Evolutionary conservation across 768 basidiomycete species (phyloP), one percentile per base, ranked within the genome.

Genomic region (Suillus subalutaceus): DNA sequence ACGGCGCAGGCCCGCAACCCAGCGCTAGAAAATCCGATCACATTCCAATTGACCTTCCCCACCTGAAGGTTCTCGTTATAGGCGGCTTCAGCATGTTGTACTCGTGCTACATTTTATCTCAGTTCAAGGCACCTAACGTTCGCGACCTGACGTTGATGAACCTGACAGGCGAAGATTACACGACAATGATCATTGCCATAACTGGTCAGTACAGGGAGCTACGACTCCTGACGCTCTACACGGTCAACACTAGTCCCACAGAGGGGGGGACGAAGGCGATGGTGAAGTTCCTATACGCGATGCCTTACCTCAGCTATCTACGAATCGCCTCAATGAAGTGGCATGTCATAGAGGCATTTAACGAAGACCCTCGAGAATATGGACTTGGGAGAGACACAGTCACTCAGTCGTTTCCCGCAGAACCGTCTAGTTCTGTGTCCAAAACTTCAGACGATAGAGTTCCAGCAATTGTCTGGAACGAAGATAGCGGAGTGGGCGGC

Each of bases 91-190:
- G 75, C 66, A 72, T 82, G 48, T 50, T 71, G 2, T 89, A 86
- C 73, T 85, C 82, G 20, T 71, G 78, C 58, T 85, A 80, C 72
- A 69, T 86, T 63, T 70, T 86, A 32, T 72, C 78, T 32, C 83
- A 84, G 50, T 77, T 93, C 66, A 70, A 75, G n/a, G 87, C 87
- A 2, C 89, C 90, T 8, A 80, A 84, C 59, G 72, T 90, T 38
- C 80, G 81, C 65, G 85, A 87, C 68, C 75, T 92, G 44, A 86
- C 86, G 4, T 72, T 92, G 32, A 83, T 86, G 82, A 81, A 83
- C 66, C 72, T 89, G 65, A 74, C 69, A 16, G 85, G 83, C 35
- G 76, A 80, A 32, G 83, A 90, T 71, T 88, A 88, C 70, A 72
- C 79, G 2, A 78, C 79, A 5, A 71, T 91, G 60, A 82, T 86